Percentiles rank a stretch among this genome's conserved stretches.
phyloP scores from a whole-genome alignment of 2,329 filamentous ascomycete genomes.

The Paraphaeosphaeria minitans region DNA sequence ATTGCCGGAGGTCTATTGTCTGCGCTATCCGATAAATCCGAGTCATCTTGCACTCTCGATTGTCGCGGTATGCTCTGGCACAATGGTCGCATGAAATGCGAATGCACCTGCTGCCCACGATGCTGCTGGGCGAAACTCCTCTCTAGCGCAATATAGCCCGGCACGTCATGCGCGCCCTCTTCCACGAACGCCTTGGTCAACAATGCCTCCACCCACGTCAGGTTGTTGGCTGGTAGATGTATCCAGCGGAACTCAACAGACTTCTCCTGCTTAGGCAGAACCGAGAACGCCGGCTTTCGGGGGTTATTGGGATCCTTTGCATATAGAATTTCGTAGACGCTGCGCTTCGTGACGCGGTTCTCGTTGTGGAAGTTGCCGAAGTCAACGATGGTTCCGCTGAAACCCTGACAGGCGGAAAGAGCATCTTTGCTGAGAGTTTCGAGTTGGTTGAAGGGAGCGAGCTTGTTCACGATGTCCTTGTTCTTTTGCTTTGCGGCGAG shows the following conservation, averaged over 20 bases:
- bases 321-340: conserved; percentile 45
- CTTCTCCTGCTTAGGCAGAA: conserved; percentile 49
- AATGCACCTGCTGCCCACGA: conserved; percentile 62
- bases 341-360: conserved; percentile 38
- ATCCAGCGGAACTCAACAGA: conserved; percentile 53
- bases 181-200: conserved; percentile 70
- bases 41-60: conserved; percentile 37
- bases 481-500: conserved; percentile 49
- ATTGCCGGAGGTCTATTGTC: conserved; percentile 39
- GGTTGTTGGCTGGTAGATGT: conserved; percentile 56
- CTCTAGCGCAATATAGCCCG: conserved; percentile 67
- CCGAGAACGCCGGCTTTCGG: conserved; percentile 42
- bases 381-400: conserved; percentile 48
- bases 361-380: conserved; percentile 46
- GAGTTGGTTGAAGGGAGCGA: conserved; percentile 50
- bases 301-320: conserved; percentile 39
- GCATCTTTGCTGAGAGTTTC: conserved; percentile 43
- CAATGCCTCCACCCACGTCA: conserved; percentile 67
- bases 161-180: conserved; percentile 64
- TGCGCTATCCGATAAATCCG: conserved; percentile 39
- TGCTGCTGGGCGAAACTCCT: conserved; percentile 67
- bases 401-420: conserved; percentile 42
- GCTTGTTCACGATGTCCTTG: conserved; percentile 48
- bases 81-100: conserved; percentile 66
- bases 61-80: conserved; percentile 56